phyloP scores from a whole-genome alignment of 495 filamentous ascomycete species.

The Aspergillus panamensis region DNA sequence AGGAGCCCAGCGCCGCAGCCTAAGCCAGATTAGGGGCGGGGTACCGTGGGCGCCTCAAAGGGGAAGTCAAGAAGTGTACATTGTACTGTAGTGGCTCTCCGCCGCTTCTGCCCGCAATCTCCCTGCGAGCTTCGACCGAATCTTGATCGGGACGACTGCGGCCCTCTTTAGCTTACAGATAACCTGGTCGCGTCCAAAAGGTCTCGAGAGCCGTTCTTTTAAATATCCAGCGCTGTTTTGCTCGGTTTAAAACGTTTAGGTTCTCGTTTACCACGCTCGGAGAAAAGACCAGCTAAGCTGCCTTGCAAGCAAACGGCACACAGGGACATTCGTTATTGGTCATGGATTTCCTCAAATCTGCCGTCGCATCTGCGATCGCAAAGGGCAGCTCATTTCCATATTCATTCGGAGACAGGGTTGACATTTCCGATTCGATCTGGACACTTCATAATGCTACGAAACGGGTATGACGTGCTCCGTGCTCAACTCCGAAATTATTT shows the following conservation, averaged over 20 bases:
- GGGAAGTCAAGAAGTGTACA: background rate
- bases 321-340: slow-evolving; percentile 13
- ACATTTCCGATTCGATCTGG: slow-evolving; percentile 88
- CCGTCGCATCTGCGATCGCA: slow-evolving; percentile 92
- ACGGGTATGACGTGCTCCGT: slow-evolving; percentile 53
- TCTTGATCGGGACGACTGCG: background rate
- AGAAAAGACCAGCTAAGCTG: slow-evolving; percentile 18
- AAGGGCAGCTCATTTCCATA: slow-evolving; percentile 92
- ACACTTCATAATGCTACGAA: slow-evolving; percentile 86
- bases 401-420: slow-evolving; percentile 83
- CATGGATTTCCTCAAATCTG: slow-evolving; percentile 98
- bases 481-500: no score
- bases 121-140: background rate
- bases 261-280: slow-evolving; percentile 1
- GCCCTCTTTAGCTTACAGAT: background rate
- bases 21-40: slow-evolving; percentile 29
- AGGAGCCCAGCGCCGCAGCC: background rate
- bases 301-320: slow-evolving; percentile 8
- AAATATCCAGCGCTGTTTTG: background rate
- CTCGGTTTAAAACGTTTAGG: background rate
- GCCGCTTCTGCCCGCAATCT: slow-evolving; percentile 2
- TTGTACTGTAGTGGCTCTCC: no score
- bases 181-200: background rate
- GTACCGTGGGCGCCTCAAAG: slow-evolving; percentile 11
- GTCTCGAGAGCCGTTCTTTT: background rate